Percentiles rank a stretch among this genome's conserved stretches.
Evolutionary conservation across 257 asterid species (phyloP).

Genomic region (Leptodermis oblonga): DNA sequence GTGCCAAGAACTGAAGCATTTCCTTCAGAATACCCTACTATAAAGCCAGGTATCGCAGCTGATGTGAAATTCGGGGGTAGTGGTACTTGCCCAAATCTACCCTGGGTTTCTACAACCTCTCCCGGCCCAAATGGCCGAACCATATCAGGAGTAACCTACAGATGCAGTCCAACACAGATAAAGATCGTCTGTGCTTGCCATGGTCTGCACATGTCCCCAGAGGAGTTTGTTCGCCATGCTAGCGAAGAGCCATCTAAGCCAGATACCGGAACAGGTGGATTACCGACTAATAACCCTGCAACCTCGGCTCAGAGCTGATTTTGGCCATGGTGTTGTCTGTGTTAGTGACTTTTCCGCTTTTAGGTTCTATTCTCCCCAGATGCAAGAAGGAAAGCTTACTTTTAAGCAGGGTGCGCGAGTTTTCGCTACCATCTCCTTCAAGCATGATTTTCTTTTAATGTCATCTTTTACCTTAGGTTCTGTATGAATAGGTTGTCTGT

Average conservation of each 20-base stretch:
- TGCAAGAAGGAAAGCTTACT: not conserved
- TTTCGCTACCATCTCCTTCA: not conserved
- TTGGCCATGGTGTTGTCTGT: not conserved
- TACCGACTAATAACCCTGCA: constrained; percentile 58
- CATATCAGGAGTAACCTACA: constrained; percentile 91
- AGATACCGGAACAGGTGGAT: constrained; percentile 45
- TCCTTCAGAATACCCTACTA: constrained; percentile 70
- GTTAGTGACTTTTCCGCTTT: not conserved
- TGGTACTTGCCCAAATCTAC: constrained; percentile 81
- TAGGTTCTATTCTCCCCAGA: not conserved
- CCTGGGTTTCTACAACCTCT: constrained; percentile 91
- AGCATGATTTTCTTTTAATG: constrained; percentile 1
- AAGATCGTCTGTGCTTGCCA: constrained; percentile 93
- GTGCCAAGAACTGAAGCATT: constrained; percentile 46
- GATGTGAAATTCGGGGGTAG: constrained; percentile 88
- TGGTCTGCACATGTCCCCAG: constrained; percentile 91
- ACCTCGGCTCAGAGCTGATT: constrained; percentile 75
- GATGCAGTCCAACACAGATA: constrained; percentile 75
- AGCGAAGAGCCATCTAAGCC: constrained; percentile 44
- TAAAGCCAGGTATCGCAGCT: constrained; percentile 82
- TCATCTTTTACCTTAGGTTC: not conserved
- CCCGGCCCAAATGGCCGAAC: constrained; percentile 78
- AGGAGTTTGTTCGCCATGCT: constrained; percentile 77
- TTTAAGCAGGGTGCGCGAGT: not conserved
- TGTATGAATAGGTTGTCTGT: not conserved